These are phyloP conservation scores for Citrus mangshanensis DNA, from an alignment of 345 rosid genomes.

Conservation along the genomic window DNA sequence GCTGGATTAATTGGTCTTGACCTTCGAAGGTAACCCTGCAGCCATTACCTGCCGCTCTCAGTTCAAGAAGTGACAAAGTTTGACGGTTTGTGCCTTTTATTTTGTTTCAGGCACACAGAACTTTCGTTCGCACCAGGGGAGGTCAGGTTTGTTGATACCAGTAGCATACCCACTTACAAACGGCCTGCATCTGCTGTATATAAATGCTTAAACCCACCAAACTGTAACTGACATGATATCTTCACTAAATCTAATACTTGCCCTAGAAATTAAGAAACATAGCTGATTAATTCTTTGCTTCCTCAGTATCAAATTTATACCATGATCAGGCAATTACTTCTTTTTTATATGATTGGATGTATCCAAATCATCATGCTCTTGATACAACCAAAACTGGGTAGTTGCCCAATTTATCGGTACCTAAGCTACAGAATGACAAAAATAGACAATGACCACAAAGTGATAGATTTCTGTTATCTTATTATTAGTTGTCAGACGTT, in stretches of 20 bases:
- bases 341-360: background rate
- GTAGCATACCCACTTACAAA: slow-evolving; percentile 74
- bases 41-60: background rate
- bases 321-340: background rate
- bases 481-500: background rate
- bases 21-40: slow-evolving; percentile 54
- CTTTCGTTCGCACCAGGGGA: slow-evolving; percentile 74
- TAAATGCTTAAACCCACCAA: slow-evolving; percentile 80
- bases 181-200: slow-evolving; percentile 84
- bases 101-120: slow-evolving; percentile 63
- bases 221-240: slow-evolving; percentile 40
- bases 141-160: slow-evolving; percentile 67
- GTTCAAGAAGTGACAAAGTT: background rate
- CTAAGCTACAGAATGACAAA: background rate
- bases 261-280: too few relatives aligned
- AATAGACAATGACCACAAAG: background rate
- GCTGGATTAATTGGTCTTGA: slow-evolving; percentile 85
- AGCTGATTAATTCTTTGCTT: background rate
- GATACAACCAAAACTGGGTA: background rate
- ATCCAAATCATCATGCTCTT: background rate
- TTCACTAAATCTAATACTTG: background rate
- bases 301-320: background rate
- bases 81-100: background rate
- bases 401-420: background rate
- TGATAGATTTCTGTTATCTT: background rate